These are phyloP conservation scores for Chlorella variabilis DNA, from an alignment of 163 green algal genomes.

Conservation along the genomic window DNA sequence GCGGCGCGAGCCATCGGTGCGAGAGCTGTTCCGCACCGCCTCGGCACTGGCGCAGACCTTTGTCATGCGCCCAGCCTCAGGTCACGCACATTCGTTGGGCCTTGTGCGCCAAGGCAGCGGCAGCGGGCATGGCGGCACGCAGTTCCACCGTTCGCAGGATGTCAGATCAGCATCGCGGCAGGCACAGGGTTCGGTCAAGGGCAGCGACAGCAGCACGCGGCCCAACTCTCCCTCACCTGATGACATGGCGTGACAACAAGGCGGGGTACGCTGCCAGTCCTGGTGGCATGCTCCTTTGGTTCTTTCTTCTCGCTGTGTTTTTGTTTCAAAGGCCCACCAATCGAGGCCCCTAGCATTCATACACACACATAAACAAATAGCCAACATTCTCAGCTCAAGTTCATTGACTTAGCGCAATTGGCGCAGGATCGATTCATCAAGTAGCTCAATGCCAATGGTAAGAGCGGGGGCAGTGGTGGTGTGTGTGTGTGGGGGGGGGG, in stretches of 20 bases:
- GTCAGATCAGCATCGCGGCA: not conserved
- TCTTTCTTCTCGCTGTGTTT: too few relatives aligned
- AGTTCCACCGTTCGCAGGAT: not conserved
- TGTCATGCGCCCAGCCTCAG: not conserved
- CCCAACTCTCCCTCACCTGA: not conserved
- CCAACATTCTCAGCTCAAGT: too few relatives aligned
- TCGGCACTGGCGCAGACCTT: constrained; percentile 30
- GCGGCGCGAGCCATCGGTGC: constrained; percentile 43
- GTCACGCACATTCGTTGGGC: not conserved
- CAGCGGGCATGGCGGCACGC: not conserved
- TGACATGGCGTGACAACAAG: not conserved
- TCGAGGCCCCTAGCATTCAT: too few relatives aligned
- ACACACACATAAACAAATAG: too few relatives aligned
- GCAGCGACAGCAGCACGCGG: not conserved
- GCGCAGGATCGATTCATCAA: too few relatives aligned
- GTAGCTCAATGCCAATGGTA: too few relatives aligned
- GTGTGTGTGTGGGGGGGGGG: not conserved
- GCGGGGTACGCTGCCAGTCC: too few relatives aligned
- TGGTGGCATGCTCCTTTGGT: too few relatives aligned
- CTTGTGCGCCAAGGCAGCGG: not conserved
- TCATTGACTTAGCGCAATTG: too few relatives aligned
- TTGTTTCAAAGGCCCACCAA: too few relatives aligned
- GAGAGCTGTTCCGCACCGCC: constrained; percentile 52
- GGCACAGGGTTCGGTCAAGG: not conserved
- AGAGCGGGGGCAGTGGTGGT: too few relatives aligned